A percentile compares a stretch with the other conserved stretches of the same genome.
Evolutionary conservation across 495 filamentous ascomycete species (phyloP).

Genomic region (Neurospora discreta): DNA sequence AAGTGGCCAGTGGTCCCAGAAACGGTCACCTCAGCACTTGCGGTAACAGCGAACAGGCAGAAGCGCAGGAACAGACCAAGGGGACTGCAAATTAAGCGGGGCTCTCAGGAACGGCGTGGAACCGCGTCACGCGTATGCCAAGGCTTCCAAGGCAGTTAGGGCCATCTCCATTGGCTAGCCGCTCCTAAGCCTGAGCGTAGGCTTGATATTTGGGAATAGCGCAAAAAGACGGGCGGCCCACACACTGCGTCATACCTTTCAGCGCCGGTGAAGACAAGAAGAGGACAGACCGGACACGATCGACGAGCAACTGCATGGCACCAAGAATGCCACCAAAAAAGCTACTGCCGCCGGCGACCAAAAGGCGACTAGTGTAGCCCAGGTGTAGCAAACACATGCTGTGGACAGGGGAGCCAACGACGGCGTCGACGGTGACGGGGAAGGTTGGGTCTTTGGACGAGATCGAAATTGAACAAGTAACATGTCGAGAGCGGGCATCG

Average conservation of each 20-base stretch:
- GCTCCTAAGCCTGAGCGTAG: background rate
- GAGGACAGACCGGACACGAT: background rate
- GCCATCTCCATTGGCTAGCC: background rate
- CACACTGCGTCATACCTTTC: background rate
- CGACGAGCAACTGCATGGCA: background rate
- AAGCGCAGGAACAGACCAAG: background rate
- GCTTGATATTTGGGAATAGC: background rate
- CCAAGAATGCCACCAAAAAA: background rate
- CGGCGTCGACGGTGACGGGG: background rate
- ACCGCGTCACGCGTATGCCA: background rate
- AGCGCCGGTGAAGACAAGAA: background rate
- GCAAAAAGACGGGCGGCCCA: background rate
- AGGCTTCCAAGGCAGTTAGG: background rate
- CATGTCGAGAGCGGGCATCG: background rate
- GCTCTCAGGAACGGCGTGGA: background rate
- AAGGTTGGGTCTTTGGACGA: background rate
- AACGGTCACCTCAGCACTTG: background rate
- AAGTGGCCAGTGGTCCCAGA: background rate
- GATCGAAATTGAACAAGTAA: background rate
- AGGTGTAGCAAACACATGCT: background rate
- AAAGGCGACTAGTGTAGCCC: background rate
- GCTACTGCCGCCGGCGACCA: background rate
- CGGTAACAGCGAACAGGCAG: background rate
- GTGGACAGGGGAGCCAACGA: background rate
- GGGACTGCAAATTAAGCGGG: background rate